Percentiles rank a stretch among this genome's conserved stretches.
Conservation (phyloP, 345 rosid genomes). For the Pistacia atlantica region DNA sequence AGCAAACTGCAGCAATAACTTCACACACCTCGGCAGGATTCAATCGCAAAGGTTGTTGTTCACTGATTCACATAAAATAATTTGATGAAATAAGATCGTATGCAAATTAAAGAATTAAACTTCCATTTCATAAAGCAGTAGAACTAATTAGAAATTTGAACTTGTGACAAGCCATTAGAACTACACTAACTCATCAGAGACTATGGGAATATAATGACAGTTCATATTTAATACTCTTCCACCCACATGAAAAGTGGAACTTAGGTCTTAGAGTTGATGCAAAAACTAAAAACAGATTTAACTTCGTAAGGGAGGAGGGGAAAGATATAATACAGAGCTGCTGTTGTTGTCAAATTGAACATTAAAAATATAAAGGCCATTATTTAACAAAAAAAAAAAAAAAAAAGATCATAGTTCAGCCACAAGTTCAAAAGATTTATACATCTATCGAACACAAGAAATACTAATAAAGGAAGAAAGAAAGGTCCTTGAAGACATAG, state of each 20-base stretch:
- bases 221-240: slow-evolving; percentile 15
- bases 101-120: slow-evolving; percentile 10
- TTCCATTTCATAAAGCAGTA: not conserved
- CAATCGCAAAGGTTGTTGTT: slow-evolving; percentile 91
- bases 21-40: slow-evolving; percentile 88
- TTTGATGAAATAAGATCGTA: slow-evolving; percentile 21
- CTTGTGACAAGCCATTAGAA: not conserved
- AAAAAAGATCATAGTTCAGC: not conserved
- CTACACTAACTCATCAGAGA: not conserved
- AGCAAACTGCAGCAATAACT: slow-evolving; percentile 95
- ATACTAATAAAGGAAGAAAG: not conserved
- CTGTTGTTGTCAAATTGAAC: slow-evolving; percentile 11
- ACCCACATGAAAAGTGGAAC: not conserved
- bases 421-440: not conserved
- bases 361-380: slow-evolving; percentile 5
- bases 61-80: slow-evolving; percentile 56
- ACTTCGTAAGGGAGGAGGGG: not conserved
- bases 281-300: not conserved
- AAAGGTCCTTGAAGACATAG: not conserved
- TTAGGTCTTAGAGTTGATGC: not conserved
- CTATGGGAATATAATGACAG: slow-evolving; percentile 9
- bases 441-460: slow-evolving; percentile 10
- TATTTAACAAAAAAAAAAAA: not conserved
- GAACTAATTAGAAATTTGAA: not conserved
- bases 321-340: not conserved